A percentile compares a stretch with the other conserved stretches of the same genome.
phyloP scores from a whole-genome alignment of 1,284 basidiomycete genomes.

The Taiwanofungus camphoratus region DNA sequence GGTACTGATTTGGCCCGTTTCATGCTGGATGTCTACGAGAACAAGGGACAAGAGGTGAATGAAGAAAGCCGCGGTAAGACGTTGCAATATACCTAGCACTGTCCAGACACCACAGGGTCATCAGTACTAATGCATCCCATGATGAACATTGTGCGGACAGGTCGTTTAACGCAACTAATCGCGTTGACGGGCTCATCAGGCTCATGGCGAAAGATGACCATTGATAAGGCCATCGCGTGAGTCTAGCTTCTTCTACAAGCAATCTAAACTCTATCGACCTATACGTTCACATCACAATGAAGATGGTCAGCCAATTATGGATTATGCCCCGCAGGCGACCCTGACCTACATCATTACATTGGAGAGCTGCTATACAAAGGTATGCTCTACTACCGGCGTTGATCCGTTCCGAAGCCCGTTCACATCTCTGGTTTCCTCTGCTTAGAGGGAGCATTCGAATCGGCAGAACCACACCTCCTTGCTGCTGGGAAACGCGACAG shows the following conservation, averaged over 20 bases:
- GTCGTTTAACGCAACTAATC: slow-evolving; percentile 77
- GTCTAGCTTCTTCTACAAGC: slow-evolving; percentile 26
- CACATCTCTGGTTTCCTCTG: not conserved
- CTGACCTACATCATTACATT: slow-evolving; percentile 79
- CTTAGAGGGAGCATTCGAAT: slow-evolving; percentile 67
- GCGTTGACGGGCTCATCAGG: slow-evolving; percentile 71
- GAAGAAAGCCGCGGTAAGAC: slow-evolving; percentile 76
- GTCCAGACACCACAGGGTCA: no score
- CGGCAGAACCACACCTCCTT: slow-evolving; percentile 77
- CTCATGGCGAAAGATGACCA: slow-evolving; percentile 75
- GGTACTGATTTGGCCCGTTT: slow-evolving; percentile 79
- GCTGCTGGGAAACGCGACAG: slow-evolving; percentile 84
- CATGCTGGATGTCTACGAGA: slow-evolving; percentile 77
- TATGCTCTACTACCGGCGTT: slow-evolving; percentile 28
- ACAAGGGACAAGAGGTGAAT: slow-evolving; percentile 56
- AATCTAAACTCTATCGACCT: slow-evolving; percentile 1
- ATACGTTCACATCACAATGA: slow-evolving; percentile 1
- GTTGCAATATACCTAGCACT: slow-evolving; percentile 9
- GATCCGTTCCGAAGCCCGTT: slow-evolving; percentile 1
- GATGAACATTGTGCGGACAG: slow-evolving; percentile 33
- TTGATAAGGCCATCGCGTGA: slow-evolving; percentile 74
- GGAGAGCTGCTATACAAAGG: slow-evolving; percentile 88
- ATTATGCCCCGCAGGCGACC: slow-evolving; percentile 79
- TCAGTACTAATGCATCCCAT: no score
- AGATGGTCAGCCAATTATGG: slow-evolving; percentile 83